These are phyloP conservation scores for Elasticomyces elasticus DNA, from an alignment of 495 filamentous ascomycete genomes.

Conservation along the genomic window DNA sequence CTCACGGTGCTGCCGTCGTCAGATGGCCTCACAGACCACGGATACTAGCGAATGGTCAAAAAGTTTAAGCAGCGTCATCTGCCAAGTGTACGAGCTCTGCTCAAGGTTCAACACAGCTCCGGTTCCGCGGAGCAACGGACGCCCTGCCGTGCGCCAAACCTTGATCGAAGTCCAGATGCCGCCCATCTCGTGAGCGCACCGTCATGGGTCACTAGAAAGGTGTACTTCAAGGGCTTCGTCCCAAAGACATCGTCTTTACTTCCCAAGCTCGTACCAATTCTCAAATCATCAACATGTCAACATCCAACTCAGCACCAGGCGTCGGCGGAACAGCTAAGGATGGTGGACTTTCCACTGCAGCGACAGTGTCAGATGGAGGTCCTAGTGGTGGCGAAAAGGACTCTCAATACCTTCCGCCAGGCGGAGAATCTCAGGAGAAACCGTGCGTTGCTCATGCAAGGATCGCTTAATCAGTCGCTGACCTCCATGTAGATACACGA, in stretches of 20 bases:
- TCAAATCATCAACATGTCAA: slow-evolving; percentile 1
- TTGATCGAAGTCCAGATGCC: too few relatives aligned
- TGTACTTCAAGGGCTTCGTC: too few relatives aligned
- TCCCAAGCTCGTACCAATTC: neutral
- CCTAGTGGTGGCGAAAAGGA: neutral
- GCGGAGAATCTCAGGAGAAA: neutral
- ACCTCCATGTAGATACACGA: neutral
- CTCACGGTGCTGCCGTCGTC: too few relatives aligned
- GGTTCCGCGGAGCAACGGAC: neutral
- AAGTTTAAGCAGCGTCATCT: neutral
- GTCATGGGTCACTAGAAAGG: neutral
- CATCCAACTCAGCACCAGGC: slow-evolving; percentile 3
- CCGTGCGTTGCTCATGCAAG: neutral
- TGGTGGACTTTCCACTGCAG: slow-evolving; percentile 3
- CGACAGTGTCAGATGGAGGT: slow-evolving; percentile 4
- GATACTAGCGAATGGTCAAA: neutral
- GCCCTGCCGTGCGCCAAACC: too few relatives aligned
- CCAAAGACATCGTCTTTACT: too few relatives aligned
- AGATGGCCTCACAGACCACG: too few relatives aligned
- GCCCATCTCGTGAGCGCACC: neutral
- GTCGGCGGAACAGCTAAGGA: slow-evolving; percentile 6
- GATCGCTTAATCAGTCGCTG: neutral
- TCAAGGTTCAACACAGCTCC: neutral
- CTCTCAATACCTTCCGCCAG: neutral
- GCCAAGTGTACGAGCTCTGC: neutral